A percentile compares a stretch with the other conserved stretches of the same genome.
phyloP scores from a whole-genome alignment of 495 filamentous ascomycete species.

The Xylaria castorea region DNA sequence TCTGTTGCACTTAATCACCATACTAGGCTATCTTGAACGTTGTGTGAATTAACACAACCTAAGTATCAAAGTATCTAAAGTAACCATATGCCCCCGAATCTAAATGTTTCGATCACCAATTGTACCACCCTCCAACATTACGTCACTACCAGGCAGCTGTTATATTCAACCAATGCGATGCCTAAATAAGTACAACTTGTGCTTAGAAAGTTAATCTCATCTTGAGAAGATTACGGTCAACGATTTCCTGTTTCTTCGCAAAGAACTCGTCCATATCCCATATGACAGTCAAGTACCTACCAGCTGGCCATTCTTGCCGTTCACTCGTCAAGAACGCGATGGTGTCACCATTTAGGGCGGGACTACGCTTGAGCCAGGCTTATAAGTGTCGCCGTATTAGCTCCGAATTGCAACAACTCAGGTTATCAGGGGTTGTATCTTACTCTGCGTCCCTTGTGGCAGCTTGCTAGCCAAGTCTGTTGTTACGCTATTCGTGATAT shows the following conservation, averaged over 20 bases:
- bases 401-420: too few relatives aligned
- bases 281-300: slow-evolving; percentile 51
- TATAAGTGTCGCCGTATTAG: neutral
- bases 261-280: slow-evolving; percentile 60
- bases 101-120: too few relatives aligned
- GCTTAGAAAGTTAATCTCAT: slow-evolving; percentile 47
- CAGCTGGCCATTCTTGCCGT: slow-evolving; percentile 56
- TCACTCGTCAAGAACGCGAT: slow-evolving; percentile 55
- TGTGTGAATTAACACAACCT: too few relatives aligned
- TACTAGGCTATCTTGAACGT: too few relatives aligned
- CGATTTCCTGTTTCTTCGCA: slow-evolving; percentile 52
- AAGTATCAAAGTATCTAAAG: too few relatives aligned
- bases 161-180: too few relatives aligned
- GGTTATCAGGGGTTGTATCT: neutral
- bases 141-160: neutral
- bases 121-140: too few relatives aligned
- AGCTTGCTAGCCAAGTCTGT: neutral
- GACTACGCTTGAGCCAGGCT: slow-evolving; percentile 44
- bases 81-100: too few relatives aligned
- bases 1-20: too few relatives aligned
- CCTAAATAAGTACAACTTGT: neutral
- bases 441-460: neutral
- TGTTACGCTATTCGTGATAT: neutral
- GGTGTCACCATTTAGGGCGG: slow-evolving; percentile 53
- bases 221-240: slow-evolving; percentile 52